phyloP scores from a whole-genome alignment of 306 rosid species.

The Cercis canadensis region DNA sequence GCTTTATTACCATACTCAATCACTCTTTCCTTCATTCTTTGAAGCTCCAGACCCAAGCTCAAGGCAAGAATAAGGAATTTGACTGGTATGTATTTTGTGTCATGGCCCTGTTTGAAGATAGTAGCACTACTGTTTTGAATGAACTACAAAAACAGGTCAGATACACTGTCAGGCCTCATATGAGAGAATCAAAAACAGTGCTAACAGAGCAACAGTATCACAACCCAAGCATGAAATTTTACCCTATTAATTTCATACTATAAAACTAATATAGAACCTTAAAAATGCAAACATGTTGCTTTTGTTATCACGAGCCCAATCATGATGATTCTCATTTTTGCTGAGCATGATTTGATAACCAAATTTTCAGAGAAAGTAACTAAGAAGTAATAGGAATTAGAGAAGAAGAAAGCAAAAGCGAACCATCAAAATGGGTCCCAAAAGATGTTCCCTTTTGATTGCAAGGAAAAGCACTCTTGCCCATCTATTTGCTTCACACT shows the following conservation, averaged over 20 bases:
- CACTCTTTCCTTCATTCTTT: constrained; percentile 63
- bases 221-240: constrained; percentile 12
- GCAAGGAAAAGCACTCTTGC: constrained; percentile 83
- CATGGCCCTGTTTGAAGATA: constrained; percentile 60
- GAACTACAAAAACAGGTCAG: constrained; percentile 57
- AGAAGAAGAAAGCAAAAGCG: constrained; percentile 36
- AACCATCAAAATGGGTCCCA: constrained; percentile 71
- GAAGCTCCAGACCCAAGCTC: constrained; percentile 84
- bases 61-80: constrained; percentile 73
- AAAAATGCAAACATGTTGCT: background rate
- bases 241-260: background rate
- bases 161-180: constrained; percentile 29
- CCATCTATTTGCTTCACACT: constrained; percentile 86
- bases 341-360: constrained; percentile 8
- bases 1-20: constrained; percentile 45
- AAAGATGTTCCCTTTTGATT: constrained; percentile 59
- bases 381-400: constrained; percentile 11
- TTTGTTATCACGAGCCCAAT: background rate
- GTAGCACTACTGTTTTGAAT: constrained; percentile 52
- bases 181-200: constrained; percentile 27
- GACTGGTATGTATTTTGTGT: constrained; percentile 50
- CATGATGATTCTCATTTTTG: constrained; percentile 4
- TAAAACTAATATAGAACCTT: too few relatives aligned
- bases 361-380: constrained; percentile 15
- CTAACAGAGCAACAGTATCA: constrained; percentile 17